Conservation (phyloP, 2,329 filamentous ascomycete genomes). For the Penicillium sp. region DNA sequence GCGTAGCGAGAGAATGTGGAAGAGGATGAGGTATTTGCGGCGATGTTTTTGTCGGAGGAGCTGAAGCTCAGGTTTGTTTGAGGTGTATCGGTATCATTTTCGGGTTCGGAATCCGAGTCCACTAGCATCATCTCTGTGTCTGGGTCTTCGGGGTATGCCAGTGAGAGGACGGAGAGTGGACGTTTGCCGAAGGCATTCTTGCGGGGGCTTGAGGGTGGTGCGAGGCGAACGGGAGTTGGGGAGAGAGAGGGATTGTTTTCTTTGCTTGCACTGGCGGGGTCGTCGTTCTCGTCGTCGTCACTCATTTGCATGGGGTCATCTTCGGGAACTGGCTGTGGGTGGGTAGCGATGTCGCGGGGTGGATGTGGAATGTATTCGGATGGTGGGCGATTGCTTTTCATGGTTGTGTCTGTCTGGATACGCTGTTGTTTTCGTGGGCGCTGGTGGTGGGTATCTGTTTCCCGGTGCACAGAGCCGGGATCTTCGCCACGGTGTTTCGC, state of each 20-base stretch:
- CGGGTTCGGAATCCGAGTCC: conserved; percentile 29
- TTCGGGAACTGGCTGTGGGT: conserved; percentile 3
- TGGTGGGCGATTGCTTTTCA: conserved; percentile 11
- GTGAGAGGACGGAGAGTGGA: conserved; percentile 44
- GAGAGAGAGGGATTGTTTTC: conserved; percentile 51
- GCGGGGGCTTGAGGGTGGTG: conserved; percentile 35
- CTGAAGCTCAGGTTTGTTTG: conserved; percentile 21
- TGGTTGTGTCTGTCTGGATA: conserved; percentile 7
- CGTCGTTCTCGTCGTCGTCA: conserved; percentile 23
- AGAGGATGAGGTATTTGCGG: conserved; percentile 31
- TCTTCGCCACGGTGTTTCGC: conserved; percentile 59
- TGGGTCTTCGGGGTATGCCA: conserved; percentile 31
- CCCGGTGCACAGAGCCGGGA: conserved; percentile 24
- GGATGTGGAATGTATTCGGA: conserved; percentile 1
- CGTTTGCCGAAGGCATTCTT: conserved; percentile 43
- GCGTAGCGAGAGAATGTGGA: conserved; percentile 6
- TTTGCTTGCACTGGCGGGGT: conserved; percentile 41
- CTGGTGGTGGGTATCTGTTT: conserved; percentile 25
- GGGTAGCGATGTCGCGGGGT: neutral
- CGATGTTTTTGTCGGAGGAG: conserved; percentile 44
- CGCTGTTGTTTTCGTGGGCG: conserved; percentile 15
- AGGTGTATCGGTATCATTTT: conserved; percentile 7
- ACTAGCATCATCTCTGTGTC: conserved; percentile 32
- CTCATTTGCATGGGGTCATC: conserved; percentile 16
- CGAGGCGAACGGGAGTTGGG: conserved; percentile 34